Evolutionary conservation across 371 early-diverging fungal species (phyloP), one percentile per base, ranked within the genome.

Genomic region (Mucor sp.): DNA sequence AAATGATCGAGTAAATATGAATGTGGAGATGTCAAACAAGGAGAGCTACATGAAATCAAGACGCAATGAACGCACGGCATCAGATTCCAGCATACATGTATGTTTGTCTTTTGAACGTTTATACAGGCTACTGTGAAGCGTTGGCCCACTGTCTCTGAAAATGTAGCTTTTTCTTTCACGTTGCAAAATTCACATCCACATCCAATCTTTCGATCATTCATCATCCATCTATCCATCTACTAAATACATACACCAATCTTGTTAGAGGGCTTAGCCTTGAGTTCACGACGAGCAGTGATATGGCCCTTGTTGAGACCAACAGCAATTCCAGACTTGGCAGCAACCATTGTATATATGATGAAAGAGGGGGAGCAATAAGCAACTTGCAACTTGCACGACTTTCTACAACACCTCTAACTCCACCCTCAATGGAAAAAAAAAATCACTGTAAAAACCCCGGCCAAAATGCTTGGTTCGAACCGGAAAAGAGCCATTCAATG

Each of bases 231-330:
- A 77, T 74, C 59, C 65, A 64, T 70, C 63, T 23, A 67, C 63
- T 71, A 69, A 75, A 78, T 83, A 90, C 93, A 81, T 87, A 95
- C 95, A 68, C 95, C 94, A 88, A 94, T 96, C 80, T 87, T 83
- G 87, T 90, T 83, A 70, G 91, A 84, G 66, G 92, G 91, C 86
- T 94, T 93, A 53, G 81, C 84, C 84, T 88, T 87, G 77, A 91
- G 83, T 73, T 85, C 90, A 70, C 94, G 93, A 71, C 82, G 85
- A 68, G 97, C 89, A 80, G 91, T 91, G 89, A 91, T 84, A 90
- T 92, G 95, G 64, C 95, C 95, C 75, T 87, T 86, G 90, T 93
- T 95, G 79, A 85, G 77, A 74, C 95, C 94, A 73, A 85, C 81
- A 72, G 85, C 84, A 76, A 93, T 86, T 77, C 93, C 93, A 68